phyloP scores from a whole-genome alignment of 2,329 filamentous ascomycete genomes.

The Penicillium sp. region DNA sequence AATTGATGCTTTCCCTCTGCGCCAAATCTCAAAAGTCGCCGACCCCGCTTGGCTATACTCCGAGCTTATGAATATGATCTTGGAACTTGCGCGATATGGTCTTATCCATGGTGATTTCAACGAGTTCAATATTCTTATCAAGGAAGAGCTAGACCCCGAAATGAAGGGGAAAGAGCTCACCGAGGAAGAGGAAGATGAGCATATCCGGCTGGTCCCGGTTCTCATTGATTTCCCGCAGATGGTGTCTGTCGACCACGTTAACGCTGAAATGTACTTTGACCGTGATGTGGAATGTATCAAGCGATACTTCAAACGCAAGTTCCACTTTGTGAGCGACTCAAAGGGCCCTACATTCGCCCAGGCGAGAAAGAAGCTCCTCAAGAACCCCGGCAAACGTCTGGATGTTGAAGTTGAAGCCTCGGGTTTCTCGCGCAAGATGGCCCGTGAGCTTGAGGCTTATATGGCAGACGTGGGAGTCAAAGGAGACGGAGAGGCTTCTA shows the following conservation, averaged over 20 bases:
- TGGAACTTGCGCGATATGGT: slow-evolving; percentile 78
- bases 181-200: slow-evolving; percentile 29
- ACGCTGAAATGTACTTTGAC: slow-evolving; percentile 97
- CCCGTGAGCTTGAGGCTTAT: slow-evolving; percentile 86
- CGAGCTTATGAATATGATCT: slow-evolving; percentile 83
- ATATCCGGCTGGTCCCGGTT: slow-evolving; percentile 66
- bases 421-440: slow-evolving; percentile 95
- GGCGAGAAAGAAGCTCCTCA: slow-evolving; percentile 67
- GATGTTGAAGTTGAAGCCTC: slow-evolving; percentile 89
- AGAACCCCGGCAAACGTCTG: slow-evolving; percentile 65
- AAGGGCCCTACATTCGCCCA: slow-evolving; percentile 83
- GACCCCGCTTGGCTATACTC: slow-evolving; percentile 83
- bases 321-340: slow-evolving; percentile 78
- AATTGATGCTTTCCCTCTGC: slow-evolving; percentile 85
- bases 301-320: slow-evolving; percentile 84
- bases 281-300: slow-evolving; percentile 95
- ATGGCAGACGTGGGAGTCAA: slow-evolving; percentile 70
- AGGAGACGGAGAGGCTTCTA: slow-evolving; percentile 45
- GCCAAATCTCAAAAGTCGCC: slow-evolving; percentile 80
- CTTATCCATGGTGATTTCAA: slow-evolving; percentile 98
- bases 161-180: slow-evolving; percentile 39
- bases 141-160: slow-evolving; percentile 58
- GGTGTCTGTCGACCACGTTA: slow-evolving; percentile 89
- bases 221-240: slow-evolving; percentile 98
- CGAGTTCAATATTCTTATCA: slow-evolving; percentile 96